Conservation (phyloP, 352 stramenopile genomes). For the Phytophthora tubulina region DNA sequence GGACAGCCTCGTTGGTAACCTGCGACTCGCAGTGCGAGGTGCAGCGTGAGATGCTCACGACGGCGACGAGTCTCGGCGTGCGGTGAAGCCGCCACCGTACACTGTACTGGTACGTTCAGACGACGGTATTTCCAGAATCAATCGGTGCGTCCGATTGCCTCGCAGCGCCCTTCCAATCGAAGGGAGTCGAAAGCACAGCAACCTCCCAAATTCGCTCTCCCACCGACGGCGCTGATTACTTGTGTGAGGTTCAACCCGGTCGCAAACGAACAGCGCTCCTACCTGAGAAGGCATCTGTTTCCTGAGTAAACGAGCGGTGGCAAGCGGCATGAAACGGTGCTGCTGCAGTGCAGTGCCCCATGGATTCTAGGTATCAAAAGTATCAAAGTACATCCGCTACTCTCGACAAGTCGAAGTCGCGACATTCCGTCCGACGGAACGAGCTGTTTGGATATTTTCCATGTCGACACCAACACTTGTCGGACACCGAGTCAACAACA, state of each 20-base stretch:
- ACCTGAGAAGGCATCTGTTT: conserved; percentile 36
- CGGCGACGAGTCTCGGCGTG: conserved; percentile 14
- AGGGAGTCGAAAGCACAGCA: conserved; percentile 15
- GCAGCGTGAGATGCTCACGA: conserved; percentile 6
- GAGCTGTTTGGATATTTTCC: conserved; percentile 24
- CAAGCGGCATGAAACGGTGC: neutral
- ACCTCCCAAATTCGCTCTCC: neutral
- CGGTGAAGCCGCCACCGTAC: conserved; percentile 1
- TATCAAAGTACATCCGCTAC: conserved; percentile 20
- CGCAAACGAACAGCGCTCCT: conserved; percentile 27
- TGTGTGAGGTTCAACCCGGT: neutral
- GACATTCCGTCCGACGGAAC: conserved; percentile 26
- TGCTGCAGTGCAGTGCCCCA: conserved; percentile 1
- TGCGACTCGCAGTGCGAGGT: neutral
- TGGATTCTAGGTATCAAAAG: conserved; percentile 29
- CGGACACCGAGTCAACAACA: conserved; percentile 1
- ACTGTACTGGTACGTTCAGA: conserved; percentile 10
- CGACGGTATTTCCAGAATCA: conserved; percentile 29
- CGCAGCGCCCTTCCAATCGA: conserved; percentile 34
- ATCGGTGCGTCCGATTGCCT: conserved; percentile 21
- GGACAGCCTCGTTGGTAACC: conserved; percentile 20
- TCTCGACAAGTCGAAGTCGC: conserved; percentile 38
- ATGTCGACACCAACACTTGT: conserved; percentile 33
- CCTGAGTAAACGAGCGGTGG: conserved; percentile 14
- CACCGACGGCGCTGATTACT: conserved; percentile 25